Evolutionary conservation across 208 protist genomes (phyloP).

Genomic region (Leptomonas seymouri): DNA sequence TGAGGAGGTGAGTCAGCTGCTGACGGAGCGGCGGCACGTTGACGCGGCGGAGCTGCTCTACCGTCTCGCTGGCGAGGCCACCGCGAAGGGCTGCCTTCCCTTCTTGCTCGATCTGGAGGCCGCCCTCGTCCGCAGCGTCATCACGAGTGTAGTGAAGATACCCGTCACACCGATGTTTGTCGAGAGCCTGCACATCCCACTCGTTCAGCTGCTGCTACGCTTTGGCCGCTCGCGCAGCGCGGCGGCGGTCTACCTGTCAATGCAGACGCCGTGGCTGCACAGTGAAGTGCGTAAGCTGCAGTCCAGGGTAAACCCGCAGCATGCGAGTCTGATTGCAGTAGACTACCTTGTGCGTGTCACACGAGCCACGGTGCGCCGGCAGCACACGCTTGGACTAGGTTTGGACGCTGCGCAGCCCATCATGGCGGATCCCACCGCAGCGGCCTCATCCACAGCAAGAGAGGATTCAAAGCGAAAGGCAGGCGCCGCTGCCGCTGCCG

Average conservation of each 20-base stretch:
- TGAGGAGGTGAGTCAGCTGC: conserved; percentile 67
- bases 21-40: conserved; percentile 67
- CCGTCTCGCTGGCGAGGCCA: conserved; percentile 55
- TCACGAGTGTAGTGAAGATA: conserved; percentile 46
- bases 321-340: conserved; percentile 63
- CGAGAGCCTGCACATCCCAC: conserved; percentile 81
- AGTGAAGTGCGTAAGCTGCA: conserved; percentile 74
- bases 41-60: conserved; percentile 77
- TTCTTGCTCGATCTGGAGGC: conserved; percentile 73
- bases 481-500: neutral
- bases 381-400: conserved; percentile 63
- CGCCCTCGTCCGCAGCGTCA: conserved; percentile 54
- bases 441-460: neutral
- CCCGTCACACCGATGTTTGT: conserved; percentile 71
- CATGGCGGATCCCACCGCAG: conserved; percentile 16
- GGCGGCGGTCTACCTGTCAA: conserved; percentile 49
- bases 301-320: conserved; percentile 54
- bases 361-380: conserved; percentile 56
- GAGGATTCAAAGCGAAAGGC: conserved; percentile 17
- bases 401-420: conserved; percentile 23
- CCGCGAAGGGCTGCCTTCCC: conserved; percentile 57
- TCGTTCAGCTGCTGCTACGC: conserved; percentile 77
- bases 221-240: conserved; percentile 70
- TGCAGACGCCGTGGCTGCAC: conserved; percentile 78
- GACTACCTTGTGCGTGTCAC: conserved; percentile 79